Conservation (phyloP, 2,329 filamentous ascomycete genomes). For the Polytolypa hystricis region DNA sequence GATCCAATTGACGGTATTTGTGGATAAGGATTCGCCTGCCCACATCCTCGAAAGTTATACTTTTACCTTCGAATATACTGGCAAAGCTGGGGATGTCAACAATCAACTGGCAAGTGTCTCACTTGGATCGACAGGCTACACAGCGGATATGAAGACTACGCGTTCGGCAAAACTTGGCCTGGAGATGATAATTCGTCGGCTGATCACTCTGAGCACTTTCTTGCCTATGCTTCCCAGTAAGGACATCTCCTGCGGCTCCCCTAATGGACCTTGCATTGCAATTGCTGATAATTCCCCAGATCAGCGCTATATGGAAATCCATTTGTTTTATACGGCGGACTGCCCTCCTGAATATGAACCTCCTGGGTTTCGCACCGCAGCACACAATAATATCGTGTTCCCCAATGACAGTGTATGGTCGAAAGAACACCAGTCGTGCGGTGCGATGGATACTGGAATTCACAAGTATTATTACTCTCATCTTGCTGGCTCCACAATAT, state of each 20-base stretch:
- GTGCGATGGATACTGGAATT: constrained; percentile 26
- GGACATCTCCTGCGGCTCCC: too few species aligned
- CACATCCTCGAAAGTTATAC: constrained; percentile 41
- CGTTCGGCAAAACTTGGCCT: constrained; percentile 32
- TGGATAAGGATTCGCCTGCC: constrained; percentile 24
- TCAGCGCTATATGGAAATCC: constrained; percentile 32
- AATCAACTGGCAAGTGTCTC: constrained; percentile 20
- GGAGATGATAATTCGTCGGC: constrained; percentile 31
- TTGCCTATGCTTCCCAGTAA: constrained; percentile 35
- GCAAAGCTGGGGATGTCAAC: constrained; percentile 19
- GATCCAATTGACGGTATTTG: constrained; percentile 37
- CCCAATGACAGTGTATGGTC: constrained; percentile 28
- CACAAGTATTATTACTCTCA: constrained; percentile 30
- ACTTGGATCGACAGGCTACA: constrained; percentile 19
- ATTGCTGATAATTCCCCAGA: constrained; percentile 15
- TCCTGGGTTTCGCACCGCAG: constrained; percentile 27
- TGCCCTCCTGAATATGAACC: constrained; percentile 30
- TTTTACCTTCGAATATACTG: constrained; percentile 37
- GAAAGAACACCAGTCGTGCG: constrained; percentile 23
- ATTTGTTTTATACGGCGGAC: constrained; percentile 35
- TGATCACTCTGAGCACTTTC: constrained; percentile 28
- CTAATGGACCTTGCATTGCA: neutral
- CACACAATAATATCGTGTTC: constrained; percentile 24
- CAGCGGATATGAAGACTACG: constrained; percentile 25
- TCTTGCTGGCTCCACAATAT: neutral